Conservation (phyloP, 768 basidiomycete species). For the Coprinopsis cinerea region DNA sequence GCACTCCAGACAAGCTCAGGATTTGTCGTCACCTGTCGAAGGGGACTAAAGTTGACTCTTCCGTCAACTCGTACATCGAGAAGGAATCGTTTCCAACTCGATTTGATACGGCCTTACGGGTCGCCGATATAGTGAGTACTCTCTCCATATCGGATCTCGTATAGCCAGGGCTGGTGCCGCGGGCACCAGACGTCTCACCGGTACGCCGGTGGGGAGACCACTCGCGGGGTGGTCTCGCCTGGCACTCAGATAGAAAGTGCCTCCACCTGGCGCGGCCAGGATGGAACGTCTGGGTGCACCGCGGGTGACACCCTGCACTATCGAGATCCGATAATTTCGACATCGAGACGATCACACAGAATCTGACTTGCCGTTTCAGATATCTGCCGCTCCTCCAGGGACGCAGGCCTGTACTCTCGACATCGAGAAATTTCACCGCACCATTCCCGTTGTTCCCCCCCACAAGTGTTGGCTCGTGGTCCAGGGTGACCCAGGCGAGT, state of each 20-base stretch:
- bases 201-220: neutral
- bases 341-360: too few species aligned
- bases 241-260: neutral
- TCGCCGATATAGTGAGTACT: conserved; percentile 23
- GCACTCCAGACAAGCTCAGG: conserved; percentile 18
- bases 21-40: conserved; percentile 26
- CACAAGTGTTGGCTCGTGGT: conserved; percentile 26
- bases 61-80: conserved; percentile 20
- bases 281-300: too few species aligned
- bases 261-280: neutral
- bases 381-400: conserved; percentile 11
- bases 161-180: neutral
- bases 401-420: conserved; percentile 23
- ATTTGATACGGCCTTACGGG: conserved; percentile 19
- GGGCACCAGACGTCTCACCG: neutral
- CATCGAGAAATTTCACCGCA: conserved; percentile 26
- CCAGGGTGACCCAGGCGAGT: conserved; percentile 8
- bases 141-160: neutral
- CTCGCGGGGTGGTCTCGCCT: neutral
- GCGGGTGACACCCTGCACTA: too few species aligned
- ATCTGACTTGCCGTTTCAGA: neutral
- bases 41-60: conserved; percentile 4
- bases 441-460: conserved; percentile 19
- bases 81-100: conserved; percentile 22
- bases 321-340: too few species aligned